Base-by-base conservation (phyloP, 371 early-diverging fungal species). In the Mortierella sp. region DNA sequence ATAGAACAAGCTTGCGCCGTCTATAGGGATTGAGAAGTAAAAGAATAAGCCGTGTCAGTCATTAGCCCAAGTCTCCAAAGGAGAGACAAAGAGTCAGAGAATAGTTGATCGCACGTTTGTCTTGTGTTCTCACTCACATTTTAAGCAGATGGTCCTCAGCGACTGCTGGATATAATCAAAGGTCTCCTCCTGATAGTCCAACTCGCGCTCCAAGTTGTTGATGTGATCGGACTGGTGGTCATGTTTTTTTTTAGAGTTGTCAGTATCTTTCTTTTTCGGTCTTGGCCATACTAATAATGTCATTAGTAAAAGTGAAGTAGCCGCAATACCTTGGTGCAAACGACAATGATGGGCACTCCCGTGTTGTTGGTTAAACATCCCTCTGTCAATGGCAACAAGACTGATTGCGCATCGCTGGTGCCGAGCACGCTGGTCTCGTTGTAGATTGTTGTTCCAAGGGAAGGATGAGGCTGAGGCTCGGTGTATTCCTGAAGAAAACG, bases 121-220 rank as follows among this genome's bases (percentile, higher is more conserved):
- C 15, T 11, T 41, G 26, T 27, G 44, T 34, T 34, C 37, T 34
- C 37, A 34, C 86, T 86, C 86, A 96, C 95, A 95, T 85, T 93
- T 91, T 79, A 97, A 88, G 72, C 95, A 94, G 19, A 96, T 81
- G 28, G 95, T 92, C 50, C 98, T 91, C 48, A 98, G 82, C 24
- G 89, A 87, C 73, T 97, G 97, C 79, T 97, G 97, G 70, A 98
- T 94, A 80, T 90, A 96, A 79, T 97, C 98, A 79, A 98, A 96
- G 47, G 91, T 90, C 53, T 95, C 95, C 57, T 98, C 97, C 75
- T 89, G 91, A 81, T 89, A 96, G 26, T 92, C 94, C 46, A 86
- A 82, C 50, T 95, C 93, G 43, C 92, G 90, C 78, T 96, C 96
- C 56, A 95, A 76, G 50, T 76, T 81, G 62, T 84, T 84, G 56